phyloP scores from a whole-genome alignment of 192 early-diverging fungal genomes.

The Backusella tarrabulga region DNA sequence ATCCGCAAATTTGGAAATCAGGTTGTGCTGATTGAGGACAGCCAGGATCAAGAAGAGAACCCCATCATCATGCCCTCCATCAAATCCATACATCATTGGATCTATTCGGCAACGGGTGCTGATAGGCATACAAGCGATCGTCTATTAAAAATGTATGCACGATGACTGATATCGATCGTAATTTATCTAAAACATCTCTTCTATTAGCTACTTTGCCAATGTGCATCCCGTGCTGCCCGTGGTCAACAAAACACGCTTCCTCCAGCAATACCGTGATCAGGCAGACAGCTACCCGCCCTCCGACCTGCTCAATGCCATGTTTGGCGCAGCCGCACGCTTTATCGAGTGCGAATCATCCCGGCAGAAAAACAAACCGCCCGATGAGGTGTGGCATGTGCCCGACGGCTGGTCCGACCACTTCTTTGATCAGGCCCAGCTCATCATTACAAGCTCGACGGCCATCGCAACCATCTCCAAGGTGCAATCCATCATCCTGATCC shows the following conservation, averaged over 20 bases:
- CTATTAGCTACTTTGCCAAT: slow-evolving; percentile 55
- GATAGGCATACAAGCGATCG: slow-evolving; percentile 32
- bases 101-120: slow-evolving; percentile 29
- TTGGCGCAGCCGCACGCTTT: slow-evolving; percentile 34
- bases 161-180: too few species aligned
- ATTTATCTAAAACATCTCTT: too few species aligned
- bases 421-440: slow-evolving; percentile 25
- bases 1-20: slow-evolving; percentile 33
- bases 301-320: slow-evolving; percentile 32
- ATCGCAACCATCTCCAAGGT: slow-evolving; percentile 31
- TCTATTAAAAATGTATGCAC: slow-evolving; percentile 24
- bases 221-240: slow-evolving; percentile 72
- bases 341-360: slow-evolving; percentile 20
- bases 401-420: slow-evolving; percentile 35
- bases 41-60: background rate
- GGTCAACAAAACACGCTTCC: slow-evolving; percentile 61
- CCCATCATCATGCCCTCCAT: slow-evolving; percentile 4
- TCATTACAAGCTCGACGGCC: slow-evolving; percentile 13
- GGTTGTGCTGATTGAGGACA: slow-evolving; percentile 28
- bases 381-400: slow-evolving; percentile 31
- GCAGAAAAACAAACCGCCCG: slow-evolving; percentile 19
- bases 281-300: slow-evolving; percentile 25
- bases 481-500: slow-evolving; percentile 32
- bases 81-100: slow-evolving; percentile 28
- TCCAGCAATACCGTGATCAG: slow-evolving; percentile 40